Conservation (phyloP, 331 rosid species). For the Quercus lobata region DNA sequence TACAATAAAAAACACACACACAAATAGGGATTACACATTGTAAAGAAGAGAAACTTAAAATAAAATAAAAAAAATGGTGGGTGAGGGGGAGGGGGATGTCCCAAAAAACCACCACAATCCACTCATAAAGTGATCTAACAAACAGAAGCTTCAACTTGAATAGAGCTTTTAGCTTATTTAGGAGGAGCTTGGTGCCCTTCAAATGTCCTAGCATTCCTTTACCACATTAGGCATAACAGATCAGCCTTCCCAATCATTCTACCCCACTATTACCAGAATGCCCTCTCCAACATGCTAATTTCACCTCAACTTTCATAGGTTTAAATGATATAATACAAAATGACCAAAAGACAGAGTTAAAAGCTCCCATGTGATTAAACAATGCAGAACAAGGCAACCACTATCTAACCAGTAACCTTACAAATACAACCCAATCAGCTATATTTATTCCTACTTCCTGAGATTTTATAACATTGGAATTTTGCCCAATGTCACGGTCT, state of each 20-base stretch:
- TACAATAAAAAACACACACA: too few relatives aligned
- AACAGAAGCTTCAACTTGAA: background rate
- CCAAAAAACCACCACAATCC: background rate
- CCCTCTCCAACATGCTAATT: too few relatives aligned
- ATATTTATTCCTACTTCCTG: background rate
- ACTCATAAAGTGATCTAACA: background rate
- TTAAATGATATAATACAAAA: background rate
- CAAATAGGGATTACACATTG: background rate
- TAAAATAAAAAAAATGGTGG: background rate
- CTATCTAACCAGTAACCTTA: background rate
- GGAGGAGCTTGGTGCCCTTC: background rate
- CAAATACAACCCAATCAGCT: background rate
- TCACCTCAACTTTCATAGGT: too few relatives aligned
- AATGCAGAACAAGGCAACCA: background rate
- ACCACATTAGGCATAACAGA: background rate
- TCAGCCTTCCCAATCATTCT: background rate
- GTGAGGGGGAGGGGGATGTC: too few relatives aligned
- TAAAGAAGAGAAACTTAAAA: background rate
- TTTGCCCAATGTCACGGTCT: too few relatives aligned
- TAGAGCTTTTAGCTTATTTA: background rate
- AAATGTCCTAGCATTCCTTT: background rate
- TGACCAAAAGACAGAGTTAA: background rate
- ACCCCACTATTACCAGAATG: background rate
- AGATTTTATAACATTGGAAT: background rate
- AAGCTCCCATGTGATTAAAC: background rate